Evolutionary conservation across 1,284 basidiomycete genomes (phyloP), one percentile per base, ranked within the genome.

Genomic region (Mycosarcoma mackinlayi): DNA sequence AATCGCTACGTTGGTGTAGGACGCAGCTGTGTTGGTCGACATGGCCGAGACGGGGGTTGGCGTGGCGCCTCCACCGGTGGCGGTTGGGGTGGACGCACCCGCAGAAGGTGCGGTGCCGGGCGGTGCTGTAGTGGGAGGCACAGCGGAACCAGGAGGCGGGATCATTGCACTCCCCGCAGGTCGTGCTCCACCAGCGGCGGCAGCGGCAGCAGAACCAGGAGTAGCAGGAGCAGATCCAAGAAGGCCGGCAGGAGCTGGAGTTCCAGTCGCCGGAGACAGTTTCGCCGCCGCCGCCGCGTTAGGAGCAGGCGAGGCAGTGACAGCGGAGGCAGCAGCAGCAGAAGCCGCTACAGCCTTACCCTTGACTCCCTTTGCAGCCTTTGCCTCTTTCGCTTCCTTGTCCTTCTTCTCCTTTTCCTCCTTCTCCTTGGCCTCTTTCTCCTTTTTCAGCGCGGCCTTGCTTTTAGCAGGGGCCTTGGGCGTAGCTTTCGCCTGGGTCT

Each of bases 1-100:
- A 27, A 76, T 77, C 9, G 46, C 59, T 6, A 44, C 55, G 27
- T 66, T 58, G 18, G 58, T 52, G 33, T 69, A 74, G 2, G 67
- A 54, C 1, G 66, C 51, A 3, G 67, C 49, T 1, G 62, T 48
- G 19, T 19, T 21, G 4, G 61, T 50, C 0, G 71, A 65, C 57
- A 65, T 59, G 24, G 63, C 65, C 1, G 52, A 52, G 1, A 60
- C 48, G 9, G 52, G 38, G 13, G 38, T 40, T 3, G 37, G 37
- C 9, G 37, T 39, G 30, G 30, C 8, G 1, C 47, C 48, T 10
- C 31, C 53, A 0, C 35, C 39, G 2, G 45, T 56, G 16, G 39
- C 33, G 16, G 33, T 6, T 6, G 9, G 10, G 33, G 16, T 16
- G 33, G 33, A 6, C n/a, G 33, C 33, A 35, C 33, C 33, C n/a